phyloP scores from a whole-genome alignment of 2,329 filamentous ascomycete species.

The Aspergillus puulaauensis region DNA sequence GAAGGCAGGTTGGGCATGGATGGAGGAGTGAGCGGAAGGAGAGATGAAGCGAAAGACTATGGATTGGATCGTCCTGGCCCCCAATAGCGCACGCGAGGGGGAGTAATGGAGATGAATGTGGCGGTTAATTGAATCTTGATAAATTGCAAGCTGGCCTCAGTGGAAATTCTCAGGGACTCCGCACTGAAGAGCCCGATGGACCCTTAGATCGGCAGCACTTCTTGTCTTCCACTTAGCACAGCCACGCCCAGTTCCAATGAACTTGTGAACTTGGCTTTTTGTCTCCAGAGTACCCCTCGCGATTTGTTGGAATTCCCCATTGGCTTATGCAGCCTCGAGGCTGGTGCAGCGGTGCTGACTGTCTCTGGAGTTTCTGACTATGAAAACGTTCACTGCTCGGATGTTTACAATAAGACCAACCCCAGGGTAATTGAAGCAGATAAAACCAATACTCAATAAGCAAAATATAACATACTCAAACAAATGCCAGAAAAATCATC shows the following conservation, averaged over 20 bases:
- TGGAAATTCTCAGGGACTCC: neutral
- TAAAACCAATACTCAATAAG: no score
- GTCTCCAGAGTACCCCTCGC: neutral
- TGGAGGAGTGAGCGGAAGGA: conserved; percentile 10
- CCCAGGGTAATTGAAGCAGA: no score
- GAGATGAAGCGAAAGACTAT: conserved; percentile 1
- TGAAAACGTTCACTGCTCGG: neutral
- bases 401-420: no score
- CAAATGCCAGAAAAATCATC: no score
- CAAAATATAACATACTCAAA: no score
- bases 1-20: conserved; percentile 15
- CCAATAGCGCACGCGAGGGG: conserved; percentile 12
- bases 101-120: neutral
- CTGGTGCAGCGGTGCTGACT: neutral
- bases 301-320: neutral
- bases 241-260: neutral
- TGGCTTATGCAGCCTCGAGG: neutral
- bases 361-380: neutral
- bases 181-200: conserved; percentile 1
- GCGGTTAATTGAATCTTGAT: conserved; percentile 10
- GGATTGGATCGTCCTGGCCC: neutral
- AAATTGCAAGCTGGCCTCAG: conserved; percentile 28
- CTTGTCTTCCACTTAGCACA: neutral
- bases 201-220: neutral
- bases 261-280: neutral